phyloP scores from a whole-genome alignment of 306 rosid genomes.

The Cicer chorassanicum region DNA sequence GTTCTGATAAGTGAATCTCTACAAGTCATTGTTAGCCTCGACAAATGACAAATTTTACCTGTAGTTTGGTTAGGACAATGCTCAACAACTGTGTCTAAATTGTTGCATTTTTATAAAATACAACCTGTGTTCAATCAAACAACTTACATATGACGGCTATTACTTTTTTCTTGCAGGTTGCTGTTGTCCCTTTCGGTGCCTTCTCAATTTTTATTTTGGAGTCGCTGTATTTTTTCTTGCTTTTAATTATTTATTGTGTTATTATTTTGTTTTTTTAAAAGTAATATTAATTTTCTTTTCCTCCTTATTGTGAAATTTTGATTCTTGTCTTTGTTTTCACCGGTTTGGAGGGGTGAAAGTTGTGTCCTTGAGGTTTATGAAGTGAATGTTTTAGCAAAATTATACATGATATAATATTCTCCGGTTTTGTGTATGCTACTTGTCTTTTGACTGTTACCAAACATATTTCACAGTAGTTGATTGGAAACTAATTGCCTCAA shows the following conservation, averaged over 20 bases:
- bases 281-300: conserved; percentile 35
- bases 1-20: not conserved
- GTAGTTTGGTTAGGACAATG: conserved; percentile 8
- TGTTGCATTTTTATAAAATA: conserved; percentile 23
- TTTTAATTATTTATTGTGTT: conserved; percentile 9
- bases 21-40: not conserved
- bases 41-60: conserved; percentile 8
- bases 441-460: not conserved
- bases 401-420: conserved; percentile 32
- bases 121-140: not conserved
- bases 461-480: not conserved
- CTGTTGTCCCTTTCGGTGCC: conserved; percentile 41
- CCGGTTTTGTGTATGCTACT: conserved; percentile 18
- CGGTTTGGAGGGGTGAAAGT: conserved; percentile 41
- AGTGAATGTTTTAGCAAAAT: not conserved
- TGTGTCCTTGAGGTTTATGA: conserved; percentile 33
- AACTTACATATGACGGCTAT: conserved; percentile 12
- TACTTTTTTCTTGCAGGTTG: conserved; percentile 55
- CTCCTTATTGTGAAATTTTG: conserved; percentile 35
- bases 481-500: not conserved
- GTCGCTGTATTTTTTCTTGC: conserved; percentile 24
- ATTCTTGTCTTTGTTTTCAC: conserved; percentile 33
- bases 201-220: conserved; percentile 59
- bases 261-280: conserved; percentile 36
- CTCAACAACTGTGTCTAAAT: conserved; percentile 16